Percentiles rank a stretch among this genome's conserved stretches.
These are phyloP conservation scores for Myriangium duriaei DNA, from an alignment of 2,329 filamentous ascomycete species.

Conservation along the genomic window DNA sequence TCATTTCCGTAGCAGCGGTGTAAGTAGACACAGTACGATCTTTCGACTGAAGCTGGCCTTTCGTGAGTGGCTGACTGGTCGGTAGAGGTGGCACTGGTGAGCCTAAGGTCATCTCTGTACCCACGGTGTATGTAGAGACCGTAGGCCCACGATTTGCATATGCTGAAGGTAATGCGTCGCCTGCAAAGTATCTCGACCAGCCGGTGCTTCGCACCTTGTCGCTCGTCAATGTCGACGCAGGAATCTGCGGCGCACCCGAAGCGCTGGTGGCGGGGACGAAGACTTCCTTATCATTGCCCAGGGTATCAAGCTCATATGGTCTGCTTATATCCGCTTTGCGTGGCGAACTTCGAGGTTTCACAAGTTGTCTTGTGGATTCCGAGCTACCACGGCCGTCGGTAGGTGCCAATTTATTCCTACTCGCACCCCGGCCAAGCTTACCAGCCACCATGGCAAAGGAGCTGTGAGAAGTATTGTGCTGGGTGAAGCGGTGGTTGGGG, in stretches of 20 bases:
- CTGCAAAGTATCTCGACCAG: slow-evolving; percentile 27
- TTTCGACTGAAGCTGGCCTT: too few species aligned
- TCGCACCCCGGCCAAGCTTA: slow-evolving; percentile 40
- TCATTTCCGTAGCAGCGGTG: too few species aligned
- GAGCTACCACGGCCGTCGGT: slow-evolving; percentile 3
- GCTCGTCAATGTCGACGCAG: slow-evolving; percentile 22
- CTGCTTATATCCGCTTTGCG: slow-evolving; percentile 6
- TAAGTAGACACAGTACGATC: too few species aligned
- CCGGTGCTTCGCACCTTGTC: slow-evolving; percentile 47
- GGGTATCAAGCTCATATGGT: slow-evolving; percentile 5
- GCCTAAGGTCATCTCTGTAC: slow-evolving; percentile 28
- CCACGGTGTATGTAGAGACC: slow-evolving; percentile 35
- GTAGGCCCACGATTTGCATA: slow-evolving; percentile 25
- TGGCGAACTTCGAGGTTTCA: slow-evolving; percentile 1
- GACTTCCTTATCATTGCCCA: slow-evolving; percentile 8
- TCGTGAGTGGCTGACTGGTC: too few species aligned
- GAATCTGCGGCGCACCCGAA: slow-evolving; percentile 23
- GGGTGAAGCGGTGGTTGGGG: slow-evolving; percentile 15
- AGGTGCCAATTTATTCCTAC: slow-evolving; percentile 27
- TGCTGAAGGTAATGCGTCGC: slow-evolving; percentile 21
- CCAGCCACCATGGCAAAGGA: slow-evolving; percentile 42
- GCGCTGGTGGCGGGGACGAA: slow-evolving; percentile 11
- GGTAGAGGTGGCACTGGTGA: slow-evolving; percentile 37
- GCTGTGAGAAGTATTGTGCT: slow-evolving; percentile 20
- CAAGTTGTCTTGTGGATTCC: slow-evolving; percentile 7